Evolutionary conservation across 2,329 filamentous ascomycete genomes (phyloP).

Genomic region (Cladophialophora bantiana): DNA sequence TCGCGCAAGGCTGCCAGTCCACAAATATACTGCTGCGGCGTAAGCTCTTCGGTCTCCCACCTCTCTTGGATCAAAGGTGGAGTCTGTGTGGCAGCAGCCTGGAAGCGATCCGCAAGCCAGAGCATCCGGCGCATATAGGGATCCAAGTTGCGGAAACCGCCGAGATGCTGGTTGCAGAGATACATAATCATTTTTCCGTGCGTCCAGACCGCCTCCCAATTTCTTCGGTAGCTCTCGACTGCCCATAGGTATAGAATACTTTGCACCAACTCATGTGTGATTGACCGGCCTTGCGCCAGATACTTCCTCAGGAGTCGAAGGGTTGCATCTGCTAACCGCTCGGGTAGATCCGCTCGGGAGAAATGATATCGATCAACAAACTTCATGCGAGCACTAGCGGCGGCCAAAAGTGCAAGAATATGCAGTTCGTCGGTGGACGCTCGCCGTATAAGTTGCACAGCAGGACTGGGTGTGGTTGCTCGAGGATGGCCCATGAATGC

Average conservation of each 20-base stretch:
- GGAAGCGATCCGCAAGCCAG: slow-evolving; percentile 31
- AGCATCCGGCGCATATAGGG: slow-evolving; percentile 32
- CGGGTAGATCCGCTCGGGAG: slow-evolving; percentile 25
- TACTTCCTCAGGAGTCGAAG: slow-evolving; percentile 25
- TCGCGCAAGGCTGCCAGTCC: slow-evolving; percentile 15
- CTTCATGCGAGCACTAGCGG: slow-evolving; percentile 30
- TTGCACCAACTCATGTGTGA: slow-evolving; percentile 29
- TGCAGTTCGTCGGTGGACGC: slow-evolving; percentile 26
- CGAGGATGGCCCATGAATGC: slow-evolving; percentile 22
- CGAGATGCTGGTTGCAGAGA: slow-evolving; percentile 24
- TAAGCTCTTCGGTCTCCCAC: slow-evolving; percentile 27
- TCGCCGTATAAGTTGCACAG: slow-evolving; percentile 24
- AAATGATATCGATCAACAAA: slow-evolving; percentile 28
- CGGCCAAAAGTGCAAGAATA: slow-evolving; percentile 24
- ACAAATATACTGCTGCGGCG: slow-evolving; percentile 18
- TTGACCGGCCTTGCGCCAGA: slow-evolving; percentile 20
- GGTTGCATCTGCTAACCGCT: slow-evolving; percentile 23
- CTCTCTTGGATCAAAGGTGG: slow-evolving; percentile 25
- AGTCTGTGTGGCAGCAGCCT: slow-evolving; percentile 28
- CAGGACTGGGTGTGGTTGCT: slow-evolving; percentile 13
- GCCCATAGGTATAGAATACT: slow-evolving; percentile 32
- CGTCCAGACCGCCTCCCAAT: slow-evolving; percentile 27
- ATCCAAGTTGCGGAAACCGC: slow-evolving; percentile 27
- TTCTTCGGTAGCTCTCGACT: slow-evolving; percentile 31
- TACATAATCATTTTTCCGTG: slow-evolving; percentile 30